These are phyloP conservation scores for Phytophthora uliginosa DNA, from an alignment of 352 stramenopile genomes.

Conservation along the genomic window DNA sequence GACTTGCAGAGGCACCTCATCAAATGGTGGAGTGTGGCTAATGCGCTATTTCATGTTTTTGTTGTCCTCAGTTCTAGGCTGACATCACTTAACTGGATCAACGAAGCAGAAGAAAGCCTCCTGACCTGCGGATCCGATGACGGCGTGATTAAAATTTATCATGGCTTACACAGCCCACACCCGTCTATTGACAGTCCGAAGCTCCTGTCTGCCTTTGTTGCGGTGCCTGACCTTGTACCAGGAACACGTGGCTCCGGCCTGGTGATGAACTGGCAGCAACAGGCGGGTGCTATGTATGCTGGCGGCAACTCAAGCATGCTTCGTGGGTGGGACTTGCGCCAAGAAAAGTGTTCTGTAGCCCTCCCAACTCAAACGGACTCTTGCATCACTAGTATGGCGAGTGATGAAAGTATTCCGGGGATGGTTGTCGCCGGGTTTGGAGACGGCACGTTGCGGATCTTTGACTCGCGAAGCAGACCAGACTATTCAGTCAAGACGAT, in stretches of 20 bases:
- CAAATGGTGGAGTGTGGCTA: constrained; percentile 5
- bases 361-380: constrained; percentile 92
- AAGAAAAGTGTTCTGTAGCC: constrained; percentile 89
- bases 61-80: constrained; percentile 77
- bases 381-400: constrained; percentile 92
- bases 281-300: constrained; percentile 90
- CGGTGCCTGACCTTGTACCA: constrained; percentile 93
- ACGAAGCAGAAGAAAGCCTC: constrained; percentile 94
- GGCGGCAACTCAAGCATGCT: constrained; percentile 95
- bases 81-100: constrained; percentile 98
- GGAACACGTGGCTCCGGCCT: constrained; percentile 94
- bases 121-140: constrained; percentile 97
- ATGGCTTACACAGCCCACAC: constrained; percentile 80
- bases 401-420: constrained; percentile 75
- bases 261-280: constrained; percentile 97
- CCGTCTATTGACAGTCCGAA: constrained; percentile 57
- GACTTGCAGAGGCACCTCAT: constrained; percentile 8
- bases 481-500: constrained; percentile 75
- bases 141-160: constrained; percentile 97
- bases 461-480: constrained; percentile 91
- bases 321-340: constrained; percentile 95
- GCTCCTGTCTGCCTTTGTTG: constrained; percentile 95
- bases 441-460: constrained; percentile 96
- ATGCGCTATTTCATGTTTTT: constrained; percentile 6
- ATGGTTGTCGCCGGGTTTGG: constrained; percentile 94